These are phyloP conservation scores for Pseudocercospora ulei DNA, from an alignment of 2,329 filamentous ascomycete species.

Conservation along the genomic window DNA sequence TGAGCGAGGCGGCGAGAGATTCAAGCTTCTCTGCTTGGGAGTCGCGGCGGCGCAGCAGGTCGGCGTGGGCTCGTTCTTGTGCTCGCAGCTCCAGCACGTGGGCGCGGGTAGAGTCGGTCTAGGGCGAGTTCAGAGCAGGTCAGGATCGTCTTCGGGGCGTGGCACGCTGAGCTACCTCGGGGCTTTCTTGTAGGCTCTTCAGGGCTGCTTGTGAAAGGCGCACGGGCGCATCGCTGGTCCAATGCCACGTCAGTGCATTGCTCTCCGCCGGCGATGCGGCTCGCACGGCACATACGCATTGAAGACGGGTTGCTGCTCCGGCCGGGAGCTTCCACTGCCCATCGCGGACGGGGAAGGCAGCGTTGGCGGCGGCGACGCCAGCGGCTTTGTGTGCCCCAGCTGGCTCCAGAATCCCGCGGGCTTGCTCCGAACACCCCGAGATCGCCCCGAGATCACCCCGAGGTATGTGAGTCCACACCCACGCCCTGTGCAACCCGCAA, in stretches of 20 bases:
- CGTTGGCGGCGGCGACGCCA: neutral
- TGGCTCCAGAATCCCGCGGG: conserved; percentile 6
- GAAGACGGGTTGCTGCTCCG: conserved; percentile 54
- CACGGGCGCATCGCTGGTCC: conserved; percentile 50
- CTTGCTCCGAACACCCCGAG: conserved; percentile 20
- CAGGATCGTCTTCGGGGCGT: neutral
- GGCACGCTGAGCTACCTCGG: conserved; percentile 71
- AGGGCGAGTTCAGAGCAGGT: conserved; percentile 12
- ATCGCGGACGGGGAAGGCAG: conserved; percentile 35
- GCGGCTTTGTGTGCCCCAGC: neutral
- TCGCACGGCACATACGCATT: conserved; percentile 44
- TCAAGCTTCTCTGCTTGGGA: conserved; percentile 60
- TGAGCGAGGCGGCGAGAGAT: conserved; percentile 52
- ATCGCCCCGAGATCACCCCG: conserved; percentile 1
- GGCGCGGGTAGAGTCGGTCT: conserved; percentile 83
- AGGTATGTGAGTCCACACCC: neutral
- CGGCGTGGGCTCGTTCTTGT: conserved; percentile 73
- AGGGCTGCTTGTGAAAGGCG: conserved; percentile 72
- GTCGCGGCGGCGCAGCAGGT: conserved; percentile 69
- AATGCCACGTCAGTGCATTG: conserved; percentile 11
- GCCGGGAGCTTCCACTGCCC: conserved; percentile 55
- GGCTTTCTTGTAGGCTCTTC: conserved; percentile 70
- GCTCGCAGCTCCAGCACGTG: conserved; percentile 77
- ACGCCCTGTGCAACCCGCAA: neutral
- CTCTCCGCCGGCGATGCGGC: no score